Percentiles rank a stretch among this genome's conserved stretches.
These are phyloP conservation scores for Circinella umbellata DNA, from an alignment of 371 early-diverging fungal species.

Conservation along the genomic window DNA sequence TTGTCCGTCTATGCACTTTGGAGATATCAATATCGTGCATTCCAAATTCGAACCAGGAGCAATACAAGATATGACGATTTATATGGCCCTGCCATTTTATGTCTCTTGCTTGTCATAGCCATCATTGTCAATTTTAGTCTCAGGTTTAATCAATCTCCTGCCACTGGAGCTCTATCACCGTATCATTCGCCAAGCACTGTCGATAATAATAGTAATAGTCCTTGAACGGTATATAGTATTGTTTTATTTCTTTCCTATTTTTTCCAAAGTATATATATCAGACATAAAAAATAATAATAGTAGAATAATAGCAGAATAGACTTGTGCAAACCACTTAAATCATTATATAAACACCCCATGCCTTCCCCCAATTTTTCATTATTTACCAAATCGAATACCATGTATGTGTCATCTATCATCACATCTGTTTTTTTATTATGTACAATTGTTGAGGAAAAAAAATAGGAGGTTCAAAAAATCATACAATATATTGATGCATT, in stretches of 20 bases:
- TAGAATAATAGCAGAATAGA: background rate
- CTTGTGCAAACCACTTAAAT: too few species aligned
- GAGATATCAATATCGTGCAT: constrained; percentile 90
- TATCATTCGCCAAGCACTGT: background rate
- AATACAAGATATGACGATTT: constrained; percentile 60
- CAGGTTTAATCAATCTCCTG: background rate
- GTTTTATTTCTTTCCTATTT: too few species aligned
- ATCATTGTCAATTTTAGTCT: constrained; percentile 72
- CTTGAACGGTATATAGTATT: too few species aligned
- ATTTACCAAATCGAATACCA: too few species aligned
- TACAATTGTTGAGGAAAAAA: too few species aligned
- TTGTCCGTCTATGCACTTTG: constrained; percentile 69
- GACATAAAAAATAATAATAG: background rate
- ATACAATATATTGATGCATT: too few species aligned
- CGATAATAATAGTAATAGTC: background rate
- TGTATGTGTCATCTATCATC: too few species aligned
- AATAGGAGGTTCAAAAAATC: too few species aligned
- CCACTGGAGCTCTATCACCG: background rate
- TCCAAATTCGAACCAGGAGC: constrained; percentile 55
- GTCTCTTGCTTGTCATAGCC: constrained; percentile 75
- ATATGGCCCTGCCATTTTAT: constrained; percentile 76
- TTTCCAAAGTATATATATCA: too few species aligned
- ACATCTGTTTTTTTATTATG: too few species aligned
- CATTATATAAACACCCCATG: too few species aligned
- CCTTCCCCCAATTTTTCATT: too few species aligned